Conservation (phyloP, 2,329 filamentous ascomycete species). For the Alternaria viburni region DNA sequence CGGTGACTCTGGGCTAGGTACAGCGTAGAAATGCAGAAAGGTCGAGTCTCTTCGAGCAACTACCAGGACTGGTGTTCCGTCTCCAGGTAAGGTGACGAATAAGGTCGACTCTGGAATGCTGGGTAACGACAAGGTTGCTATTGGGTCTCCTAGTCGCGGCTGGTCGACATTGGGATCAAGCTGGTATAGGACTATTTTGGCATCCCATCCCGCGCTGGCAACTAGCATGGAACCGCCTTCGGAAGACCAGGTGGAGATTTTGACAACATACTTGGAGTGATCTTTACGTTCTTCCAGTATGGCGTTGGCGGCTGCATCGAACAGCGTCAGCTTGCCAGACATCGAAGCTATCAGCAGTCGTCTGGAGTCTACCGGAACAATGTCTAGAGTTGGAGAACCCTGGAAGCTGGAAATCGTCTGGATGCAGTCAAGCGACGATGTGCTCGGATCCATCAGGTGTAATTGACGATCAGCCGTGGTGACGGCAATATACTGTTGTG, state of each 20-base stretch:
- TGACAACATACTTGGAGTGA: slow-evolving; percentile 65
- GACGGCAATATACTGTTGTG: slow-evolving; percentile 37
- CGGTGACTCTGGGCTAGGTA: slow-evolving; percentile 27
- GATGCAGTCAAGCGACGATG: slow-evolving; percentile 39
- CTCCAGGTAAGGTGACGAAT: slow-evolving; percentile 59
- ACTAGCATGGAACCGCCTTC: slow-evolving; percentile 45
- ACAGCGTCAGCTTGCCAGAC: slow-evolving; percentile 63
- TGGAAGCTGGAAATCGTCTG: slow-evolving; percentile 50
- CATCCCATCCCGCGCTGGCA: slow-evolving; percentile 68
- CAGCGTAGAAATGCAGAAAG: slow-evolving; percentile 62
- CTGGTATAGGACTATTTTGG: slow-evolving; percentile 61
- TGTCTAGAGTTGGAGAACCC: slow-evolving; percentile 63
- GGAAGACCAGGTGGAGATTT: slow-evolving; percentile 50
- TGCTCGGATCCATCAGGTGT: slow-evolving; percentile 52
- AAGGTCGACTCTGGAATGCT: slow-evolving; percentile 65
- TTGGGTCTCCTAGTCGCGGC: slow-evolving; percentile 46
- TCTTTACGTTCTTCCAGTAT: slow-evolving; percentile 60
- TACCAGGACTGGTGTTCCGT: slow-evolving; percentile 56
- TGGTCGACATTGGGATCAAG: slow-evolving; percentile 34
- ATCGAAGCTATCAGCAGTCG: slow-evolving; percentile 63
- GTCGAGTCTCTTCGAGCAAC: slow-evolving; percentile 65
- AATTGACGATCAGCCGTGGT: slow-evolving; percentile 53
- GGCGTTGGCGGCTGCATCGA: slow-evolving; percentile 47
- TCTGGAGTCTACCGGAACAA: slow-evolving; percentile 50
- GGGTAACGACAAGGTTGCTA: slow-evolving; percentile 52